Base-by-base conservation (phyloP, 108 stramenopile species). In the Fragilariopsis cylindrus region DNA sequence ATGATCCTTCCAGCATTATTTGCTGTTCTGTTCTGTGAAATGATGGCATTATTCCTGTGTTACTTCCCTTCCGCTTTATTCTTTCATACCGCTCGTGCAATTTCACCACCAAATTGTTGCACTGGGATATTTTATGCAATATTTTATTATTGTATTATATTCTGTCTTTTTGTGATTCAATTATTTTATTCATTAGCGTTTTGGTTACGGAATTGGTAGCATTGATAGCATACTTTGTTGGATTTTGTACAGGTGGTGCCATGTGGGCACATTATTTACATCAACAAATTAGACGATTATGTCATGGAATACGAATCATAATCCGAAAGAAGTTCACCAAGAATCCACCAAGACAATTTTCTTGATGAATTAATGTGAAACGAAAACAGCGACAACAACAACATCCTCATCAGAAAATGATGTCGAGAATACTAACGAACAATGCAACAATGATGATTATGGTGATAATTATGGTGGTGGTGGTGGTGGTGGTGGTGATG, bases 51-150 rank as follows among this genome's bases (percentile, higher is more conserved):
- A 3, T 48, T 53, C 11, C 1, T 48, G 0, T 80, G 7, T 39
- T 65, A 71, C 54, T 16, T 80, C 44, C 52, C 54, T 0, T 53
- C 64, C 45, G 48, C 60, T 5, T 9, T 75, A 2, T 41, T 52
- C 39, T 75, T 58, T 39, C 68, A 60, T 58, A 39, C 63, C 3
- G 69, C 74, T 3, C 41, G 57, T 40, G 9, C 46, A 16, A 47
- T 73, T 30, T 43, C 57, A 19, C 72, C 72, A n/a, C 57, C 72
- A 16, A 73, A 73, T 43, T 9, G 19, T 40, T 69, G 46, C 19
- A 79, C 78, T 11, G 72, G 72, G 4, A 13, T 69, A 15, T n/a
- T 79, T 4, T 80, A 80, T 60, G 21, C 19, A 1, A 5, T 66
- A 19, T 71, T 62, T 48, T 65, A 63, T 11, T 71, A 30, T 48